Evolutionary conservation across 192 early-diverging fungal species (phyloP), one percentile per base, ranked within the genome.

Genomic region (Coemansia umbellata): DNA sequence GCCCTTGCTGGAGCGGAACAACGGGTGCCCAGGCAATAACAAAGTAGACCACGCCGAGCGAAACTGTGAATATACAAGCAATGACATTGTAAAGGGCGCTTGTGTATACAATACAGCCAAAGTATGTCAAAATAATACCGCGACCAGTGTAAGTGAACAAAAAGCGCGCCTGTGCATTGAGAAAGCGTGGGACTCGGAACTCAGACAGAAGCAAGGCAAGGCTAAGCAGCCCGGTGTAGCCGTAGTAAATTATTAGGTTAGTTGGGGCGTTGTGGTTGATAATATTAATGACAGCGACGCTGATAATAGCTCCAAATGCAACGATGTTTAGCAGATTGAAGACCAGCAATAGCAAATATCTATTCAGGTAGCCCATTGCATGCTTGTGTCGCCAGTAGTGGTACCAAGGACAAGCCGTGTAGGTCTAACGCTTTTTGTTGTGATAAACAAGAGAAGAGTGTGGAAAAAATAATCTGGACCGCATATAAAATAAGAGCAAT

Each of bases 91-190:
- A 65, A 1, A 75, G 45, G 3, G 32, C 53, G 51, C 41, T 47
- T 3, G 69, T 55, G 32, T 82, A 71, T 19, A 80, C 76, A 22
- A 84, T 68, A 48, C 82, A 84, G 5, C 80, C 82, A 59, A 84
- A 82, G 41, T 81, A 84, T 1, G 81, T 80, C 28, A 79, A 53
- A 13, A 84, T 58, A 8, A 82, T 53, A 18, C 82, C 82, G n/a
- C 82, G 69, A 9, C 82, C 82, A 0, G 77, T 63, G 55, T 80
- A 80, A 13, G 78, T 78, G 49, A 74, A 79, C 11, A 84, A 55
- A 57, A 84, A 84, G 10, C 62, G 57, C 15, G 81, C 66, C 18
- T 84, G 73, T 2, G 69, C 44, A 35, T 57, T 51, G 24, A 80
- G 69, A n/a, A 80, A 47, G 3, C 66, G 51, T 6, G 74, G 72